Evolutionary conservation across 306 rosid species (phyloP), one percentile per base, ranked within the genome.

Genomic region (Herpetospermum pedunculosum): DNA sequence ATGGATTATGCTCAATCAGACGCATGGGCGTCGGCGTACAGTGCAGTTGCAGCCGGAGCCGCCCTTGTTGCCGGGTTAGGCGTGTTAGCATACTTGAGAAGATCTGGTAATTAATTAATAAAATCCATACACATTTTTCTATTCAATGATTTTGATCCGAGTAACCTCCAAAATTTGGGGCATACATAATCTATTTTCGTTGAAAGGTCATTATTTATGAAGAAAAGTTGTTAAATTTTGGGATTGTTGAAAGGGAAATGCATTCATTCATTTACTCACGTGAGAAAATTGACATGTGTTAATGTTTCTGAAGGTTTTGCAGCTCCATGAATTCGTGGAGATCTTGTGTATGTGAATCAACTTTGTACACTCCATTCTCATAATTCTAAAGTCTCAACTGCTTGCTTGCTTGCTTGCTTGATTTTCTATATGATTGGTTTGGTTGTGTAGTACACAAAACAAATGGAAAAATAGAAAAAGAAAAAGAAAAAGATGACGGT

Each of bases 11-110:
- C 81, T 25, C 65, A 76, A 28, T 68, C 85, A 60, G 91, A 91
- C 74, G 84, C 87, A 70, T 78, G 93, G 96, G 80, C 87, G 35
- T 82, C 92, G 0, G 87, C 93, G 60, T 87, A 78, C 77, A 81
- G 86, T 29, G 72, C 83, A 4, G 82, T 71, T 49, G 92, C 96
- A 49, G 96, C 92, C 28, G 96, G 96, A 76, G 93, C 96, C 40
- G 90, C 88, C 18, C 77, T 95, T 3, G 79, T 86, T 52, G 92
- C 87, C 34, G 96, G 86, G 43, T 77, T 91, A 12, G 86, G 96
- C 68, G 73, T 95, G 35, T 80, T 87, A 65, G 86, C 86, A 6
- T 86, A 78, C 81, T 63, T 87, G 85, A 88, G 69, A 76, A 78
- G 88, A 78, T 75, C 75, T 34, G 73, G 83, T 28, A 72, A 78